Evolutionary conservation across 306 rosid genomes (phyloP).

Genomic region (Mimosa bimucronata): DNA sequence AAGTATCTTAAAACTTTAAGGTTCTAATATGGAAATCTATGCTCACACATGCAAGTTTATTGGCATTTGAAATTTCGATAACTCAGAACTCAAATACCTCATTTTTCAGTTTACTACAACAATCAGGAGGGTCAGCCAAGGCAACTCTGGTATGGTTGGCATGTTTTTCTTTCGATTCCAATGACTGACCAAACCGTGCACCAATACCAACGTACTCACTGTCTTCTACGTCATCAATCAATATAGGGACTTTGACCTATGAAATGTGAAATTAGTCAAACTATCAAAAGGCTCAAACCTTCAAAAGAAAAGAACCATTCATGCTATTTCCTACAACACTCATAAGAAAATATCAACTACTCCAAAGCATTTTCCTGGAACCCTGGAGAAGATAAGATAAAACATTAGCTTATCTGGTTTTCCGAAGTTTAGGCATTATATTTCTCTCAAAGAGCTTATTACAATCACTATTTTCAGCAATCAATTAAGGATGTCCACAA

Average conservation of each 20-base stretch:
- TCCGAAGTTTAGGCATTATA: constrained; percentile 1
- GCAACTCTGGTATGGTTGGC: constrained; percentile 84
- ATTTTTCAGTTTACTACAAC: constrained; percentile 65
- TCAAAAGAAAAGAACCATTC: background rate
- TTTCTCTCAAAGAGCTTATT: background rate
- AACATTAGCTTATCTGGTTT: constrained; percentile 11
- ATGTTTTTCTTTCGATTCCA: constrained; percentile 86
- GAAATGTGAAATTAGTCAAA: constrained; percentile 28
- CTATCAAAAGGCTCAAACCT: background rate
- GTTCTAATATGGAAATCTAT: constrained; percentile 36
- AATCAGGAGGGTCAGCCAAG: constrained; percentile 95
- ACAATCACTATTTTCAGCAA: constrained; percentile 4
- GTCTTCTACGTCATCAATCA: constrained; percentile 62
- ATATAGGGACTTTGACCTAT: constrained; percentile 90
- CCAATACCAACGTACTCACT: constrained; percentile 92
- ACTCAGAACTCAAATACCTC: constrained; percentile 53
- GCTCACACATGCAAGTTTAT: constrained; percentile 33
- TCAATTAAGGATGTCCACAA: constrained; percentile 14
- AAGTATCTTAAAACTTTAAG: constrained; percentile 33
- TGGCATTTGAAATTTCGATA: constrained; percentile 18
- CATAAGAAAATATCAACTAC: background rate
- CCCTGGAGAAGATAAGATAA: constrained; percentile 15
- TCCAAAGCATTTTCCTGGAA: constrained; percentile 29
- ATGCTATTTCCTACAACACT: constrained; percentile 1
- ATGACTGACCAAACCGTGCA: constrained; percentile 85